Evolutionary conservation across 2,329 filamentous ascomycete genomes (phyloP), one percentile per base, ranked within the genome.

Genomic region (Fusarium haematococcum): DNA sequence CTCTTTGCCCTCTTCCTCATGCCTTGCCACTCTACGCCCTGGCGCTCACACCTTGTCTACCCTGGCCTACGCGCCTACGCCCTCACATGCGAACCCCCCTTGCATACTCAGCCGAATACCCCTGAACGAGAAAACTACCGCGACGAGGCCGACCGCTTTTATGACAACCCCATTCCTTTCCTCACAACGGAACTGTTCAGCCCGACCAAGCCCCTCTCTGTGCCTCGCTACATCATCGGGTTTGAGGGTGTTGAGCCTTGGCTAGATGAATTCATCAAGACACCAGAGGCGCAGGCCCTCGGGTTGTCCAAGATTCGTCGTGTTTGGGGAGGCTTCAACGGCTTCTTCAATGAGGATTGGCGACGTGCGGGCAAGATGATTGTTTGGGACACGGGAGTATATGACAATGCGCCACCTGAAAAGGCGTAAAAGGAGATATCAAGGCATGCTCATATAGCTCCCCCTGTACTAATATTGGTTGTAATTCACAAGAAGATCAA

Each of bases 1-100:
- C 86, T 91, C 13, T 92, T 92, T 77, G 90, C 92, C 37, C 92
- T 93, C 23, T 98, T 98, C 84, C 88, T 99, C 27, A 97, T 95
- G 89, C 97, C 97, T 11, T 99, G 97, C 84, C 97, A 99, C 86
- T 94, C 93, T 75, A 98, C 96, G 0, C 96, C 97, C 3, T 98
- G 97, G 96, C 93, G 95, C 78, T 95, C 93, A 18, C 94, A 97
- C 79, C 88, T 98, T 43, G 87, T 97, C 70, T 90, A 97, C 79
- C 90, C 94, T 0, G 85, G 86, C 33, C 91, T 98, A 63, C 85
- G 90, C 67, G 95, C 95, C 5, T 95, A 95, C 87, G 96, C 95
- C 0, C 86, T 98, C 18, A 93, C 93, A 7, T 99, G 97, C 82
- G 95, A 98, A 77, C 97, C 97, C 2, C 97, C 97, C 0, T 84